These are phyloP conservation scores for Stachybotrys echinatus DNA, from an alignment of 2,329 filamentous ascomycete genomes.

Conservation along the genomic window DNA sequence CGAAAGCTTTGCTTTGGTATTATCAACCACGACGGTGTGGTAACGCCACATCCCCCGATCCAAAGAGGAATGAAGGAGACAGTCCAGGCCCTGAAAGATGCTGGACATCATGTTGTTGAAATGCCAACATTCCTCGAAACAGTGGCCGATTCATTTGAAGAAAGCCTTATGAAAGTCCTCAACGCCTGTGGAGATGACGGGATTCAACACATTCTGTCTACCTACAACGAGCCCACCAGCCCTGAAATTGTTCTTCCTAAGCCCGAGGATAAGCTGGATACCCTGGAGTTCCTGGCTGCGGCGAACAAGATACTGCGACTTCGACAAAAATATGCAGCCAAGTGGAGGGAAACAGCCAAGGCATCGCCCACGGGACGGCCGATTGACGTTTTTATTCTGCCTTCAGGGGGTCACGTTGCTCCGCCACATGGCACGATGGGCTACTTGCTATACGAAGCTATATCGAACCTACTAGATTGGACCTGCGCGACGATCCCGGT, in stretches of 20 bases:
- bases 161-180: not conserved
- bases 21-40: slow-evolving; percentile 1
- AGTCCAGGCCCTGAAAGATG: not conserved
- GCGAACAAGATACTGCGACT: too few species aligned
- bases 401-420: slow-evolving; percentile 1
- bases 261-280: not conserved
- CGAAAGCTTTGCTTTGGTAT: slow-evolving; percentile 1
- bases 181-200: not conserved
- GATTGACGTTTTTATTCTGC: slow-evolving; percentile 3
- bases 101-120: slow-evolving; percentile 1
- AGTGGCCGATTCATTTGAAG: not conserved
- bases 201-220: not conserved
- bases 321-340: too few species aligned
- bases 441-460: slow-evolving; percentile 2
- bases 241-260: not conserved
- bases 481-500: slow-evolving; percentile 1
- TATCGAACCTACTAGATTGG: slow-evolving; percentile 3
- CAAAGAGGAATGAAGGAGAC: not conserved
- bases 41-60: slow-evolving; percentile 1
- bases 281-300: not conserved
- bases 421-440: slow-evolving; percentile 3
- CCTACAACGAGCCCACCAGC: not conserved
- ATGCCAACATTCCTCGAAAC: not conserved
- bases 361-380: not conserved
- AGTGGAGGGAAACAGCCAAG: too few species aligned